Evolutionary conservation across 306 rosid species (phyloP).

Genomic region (Fragaria nilgerrensis): DNA sequence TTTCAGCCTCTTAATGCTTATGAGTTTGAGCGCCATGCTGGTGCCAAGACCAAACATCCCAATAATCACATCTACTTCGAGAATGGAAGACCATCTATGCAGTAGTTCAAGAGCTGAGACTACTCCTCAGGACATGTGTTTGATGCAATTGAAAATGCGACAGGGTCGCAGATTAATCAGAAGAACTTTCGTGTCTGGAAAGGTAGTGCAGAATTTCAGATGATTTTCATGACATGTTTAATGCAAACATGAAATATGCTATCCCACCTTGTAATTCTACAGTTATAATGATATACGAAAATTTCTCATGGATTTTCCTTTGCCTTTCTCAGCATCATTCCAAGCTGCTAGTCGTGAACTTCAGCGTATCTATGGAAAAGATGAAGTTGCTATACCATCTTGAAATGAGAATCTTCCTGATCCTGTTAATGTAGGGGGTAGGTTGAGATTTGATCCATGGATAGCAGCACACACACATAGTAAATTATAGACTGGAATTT

Average conservation of each 20-base stretch:
- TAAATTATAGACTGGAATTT: conserved; percentile 28
- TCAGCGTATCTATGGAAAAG: conserved; percentile 92
- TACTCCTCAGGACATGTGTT: conserved; percentile 82
- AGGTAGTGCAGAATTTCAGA: conserved; percentile 45
- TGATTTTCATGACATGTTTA: conserved; percentile 8
- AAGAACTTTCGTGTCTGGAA: conserved; percentile 84
- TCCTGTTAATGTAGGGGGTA: conserved; percentile 24
- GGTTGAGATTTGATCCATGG: conserved; percentile 44
- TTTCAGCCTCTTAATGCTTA: conserved; percentile 91
- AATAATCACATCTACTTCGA: conserved; percentile 91
- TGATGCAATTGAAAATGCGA: conserved; percentile 75
- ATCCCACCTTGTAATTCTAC: neutral
- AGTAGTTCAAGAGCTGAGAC: conserved; percentile 92
- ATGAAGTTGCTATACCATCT: conserved; percentile 57
- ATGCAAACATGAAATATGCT: conserved; percentile 6
- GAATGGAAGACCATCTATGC: conserved; percentile 95
- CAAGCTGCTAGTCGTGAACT: conserved; percentile 97
- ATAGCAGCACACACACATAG: conserved; percentile 35
- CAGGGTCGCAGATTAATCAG: conserved; percentile 77
- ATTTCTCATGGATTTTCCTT: conserved; percentile 13
- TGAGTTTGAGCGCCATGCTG: conserved; percentile 92
- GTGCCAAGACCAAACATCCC: conserved; percentile 93
- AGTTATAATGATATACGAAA: conserved; percentile 15
- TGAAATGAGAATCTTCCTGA: conserved; percentile 44
- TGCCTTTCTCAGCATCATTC: conserved; percentile 61